A percentile compares a stretch with the other conserved stretches of the same genome.
Conservation (phyloP, 805 yeast species). For the Brettanomyces sp. region DNA sequence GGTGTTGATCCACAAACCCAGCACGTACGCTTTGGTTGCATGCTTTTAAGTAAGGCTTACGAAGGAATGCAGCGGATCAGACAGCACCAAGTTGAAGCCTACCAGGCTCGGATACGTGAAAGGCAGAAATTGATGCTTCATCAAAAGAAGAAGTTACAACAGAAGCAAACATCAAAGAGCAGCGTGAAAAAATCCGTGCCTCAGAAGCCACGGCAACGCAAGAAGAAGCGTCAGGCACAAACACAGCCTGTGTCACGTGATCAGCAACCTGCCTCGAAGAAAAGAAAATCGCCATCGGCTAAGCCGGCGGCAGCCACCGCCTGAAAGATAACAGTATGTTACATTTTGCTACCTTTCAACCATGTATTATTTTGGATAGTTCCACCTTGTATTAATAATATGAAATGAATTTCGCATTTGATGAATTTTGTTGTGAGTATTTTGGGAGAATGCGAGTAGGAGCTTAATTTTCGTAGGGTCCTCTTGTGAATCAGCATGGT, state of each 20-base stretch:
- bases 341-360: too few relatives aligned
- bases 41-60: constrained; percentile 80
- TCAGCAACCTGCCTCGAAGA: constrained; percentile 5
- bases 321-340: too few relatives aligned
- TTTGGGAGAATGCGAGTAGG: too few relatives aligned
- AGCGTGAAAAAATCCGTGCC: constrained; percentile 1
- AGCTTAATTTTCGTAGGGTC: too few relatives aligned
- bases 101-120: constrained; percentile 23
- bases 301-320: too few relatives aligned
- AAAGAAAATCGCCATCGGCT: not conserved
- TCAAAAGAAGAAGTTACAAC: constrained; percentile 1
- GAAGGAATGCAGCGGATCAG: constrained; percentile 72
- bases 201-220: constrained; percentile 20
- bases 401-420: too few relatives aligned
- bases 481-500: too few relatives aligned
- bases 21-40: constrained; percentile 82
- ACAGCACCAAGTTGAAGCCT: constrained; percentile 49
- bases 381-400: too few relatives aligned
- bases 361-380: too few relatives aligned
- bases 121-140: constrained; percentile 12
- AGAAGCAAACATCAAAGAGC: constrained; percentile 2
- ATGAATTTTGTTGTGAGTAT: too few relatives aligned
- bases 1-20: constrained; percentile 82
- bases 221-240: constrained; percentile 25
- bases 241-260: constrained; percentile 17